Percentiles rank a stretch among this genome's conserved stretches.
Conservation (phyloP, 352 stramenopile genomes). For the Phytophthora quininea region DNA sequence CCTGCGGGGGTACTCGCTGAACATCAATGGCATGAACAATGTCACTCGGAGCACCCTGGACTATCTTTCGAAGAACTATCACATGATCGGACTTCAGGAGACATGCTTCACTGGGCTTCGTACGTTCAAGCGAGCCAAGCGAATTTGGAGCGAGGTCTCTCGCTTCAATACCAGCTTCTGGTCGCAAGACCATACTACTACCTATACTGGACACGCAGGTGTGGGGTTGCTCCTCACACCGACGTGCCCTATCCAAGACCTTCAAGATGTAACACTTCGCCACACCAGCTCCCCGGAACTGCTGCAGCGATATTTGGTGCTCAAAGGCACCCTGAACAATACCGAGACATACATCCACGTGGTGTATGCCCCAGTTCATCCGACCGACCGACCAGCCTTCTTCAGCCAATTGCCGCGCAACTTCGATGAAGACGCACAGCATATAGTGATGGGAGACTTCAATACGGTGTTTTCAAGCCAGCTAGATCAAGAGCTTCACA, state of each 20-base stretch:
- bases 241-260: not conserved
- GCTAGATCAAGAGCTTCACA: not conserved
- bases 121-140: slow-evolving; percentile 10
- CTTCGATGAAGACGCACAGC: not conserved
- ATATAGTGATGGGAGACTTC: slow-evolving; percentile 1
- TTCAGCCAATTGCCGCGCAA: not conserved
- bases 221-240: slow-evolving; percentile 11
- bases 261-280: slow-evolving; percentile 2
- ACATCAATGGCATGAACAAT: slow-evolving; percentile 1
- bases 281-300: not conserved
- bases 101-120: not conserved
- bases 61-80: not conserved
- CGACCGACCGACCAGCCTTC: not conserved
- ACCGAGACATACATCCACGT: slow-evolving; percentile 14
- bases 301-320: slow-evolving; percentile 9
- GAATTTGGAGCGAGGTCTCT: slow-evolving; percentile 7
- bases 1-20: not conserved
- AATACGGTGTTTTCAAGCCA: not conserved
- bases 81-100: slow-evolving; percentile 9
- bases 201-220: slow-evolving; percentile 1
- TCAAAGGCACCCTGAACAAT: not conserved
- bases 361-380: slow-evolving; percentile 11
- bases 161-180: slow-evolving; percentile 18
- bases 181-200: slow-evolving; percentile 19
- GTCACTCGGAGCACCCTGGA: not conserved